Evolutionary conservation across 2,329 filamentous ascomycete species (phyloP).

Genomic region (Fusarium piperis): DNA sequence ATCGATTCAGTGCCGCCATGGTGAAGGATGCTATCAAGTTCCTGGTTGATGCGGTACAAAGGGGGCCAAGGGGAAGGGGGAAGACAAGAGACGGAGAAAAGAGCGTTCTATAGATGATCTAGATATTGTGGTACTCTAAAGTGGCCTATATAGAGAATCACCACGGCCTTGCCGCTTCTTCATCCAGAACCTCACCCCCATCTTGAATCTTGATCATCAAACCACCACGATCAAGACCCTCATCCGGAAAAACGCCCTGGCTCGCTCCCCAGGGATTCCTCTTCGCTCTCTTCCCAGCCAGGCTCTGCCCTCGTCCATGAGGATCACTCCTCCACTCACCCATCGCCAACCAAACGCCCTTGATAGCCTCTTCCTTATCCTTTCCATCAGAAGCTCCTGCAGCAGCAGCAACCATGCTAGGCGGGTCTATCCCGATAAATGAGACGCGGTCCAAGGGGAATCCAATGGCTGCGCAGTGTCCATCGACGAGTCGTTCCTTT

Average conservation of each 20-base stretch:
- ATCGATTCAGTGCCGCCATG: conserved; percentile 76
- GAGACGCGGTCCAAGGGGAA: conserved; percentile 57
- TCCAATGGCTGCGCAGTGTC: conserved; percentile 71
- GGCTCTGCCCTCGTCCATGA: conserved; percentile 56
- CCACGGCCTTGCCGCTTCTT: conserved; percentile 54
- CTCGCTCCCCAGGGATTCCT: conserved; percentile 60
- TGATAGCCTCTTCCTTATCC: conserved; percentile 52
- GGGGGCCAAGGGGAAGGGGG: conserved; percentile 37
- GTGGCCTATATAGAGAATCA: neutral
- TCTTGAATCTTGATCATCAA: conserved; percentile 48
- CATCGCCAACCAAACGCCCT: conserved; percentile 55
- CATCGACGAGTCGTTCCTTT: conserved; percentile 66
- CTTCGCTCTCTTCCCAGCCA: conserved; percentile 58
- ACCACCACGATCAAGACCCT: conserved; percentile 48
- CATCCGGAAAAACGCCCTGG: conserved; percentile 57
- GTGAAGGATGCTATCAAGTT: conserved; percentile 72
- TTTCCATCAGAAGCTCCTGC: conserved; percentile 32
- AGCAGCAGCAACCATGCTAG: conserved; percentile 49
- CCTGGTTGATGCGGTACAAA: conserved; percentile 59
- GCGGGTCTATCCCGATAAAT: conserved; percentile 74
- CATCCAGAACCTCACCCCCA: conserved; percentile 53
- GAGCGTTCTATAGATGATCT: conserved; percentile 36
- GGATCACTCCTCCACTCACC: conserved; percentile 63
- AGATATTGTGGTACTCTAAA: neutral
- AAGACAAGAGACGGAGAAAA: conserved; percentile 45